Base-by-base conservation (phyloP, 352 stramenopile genomes). In the Globisporangium nodosum region DNA sequence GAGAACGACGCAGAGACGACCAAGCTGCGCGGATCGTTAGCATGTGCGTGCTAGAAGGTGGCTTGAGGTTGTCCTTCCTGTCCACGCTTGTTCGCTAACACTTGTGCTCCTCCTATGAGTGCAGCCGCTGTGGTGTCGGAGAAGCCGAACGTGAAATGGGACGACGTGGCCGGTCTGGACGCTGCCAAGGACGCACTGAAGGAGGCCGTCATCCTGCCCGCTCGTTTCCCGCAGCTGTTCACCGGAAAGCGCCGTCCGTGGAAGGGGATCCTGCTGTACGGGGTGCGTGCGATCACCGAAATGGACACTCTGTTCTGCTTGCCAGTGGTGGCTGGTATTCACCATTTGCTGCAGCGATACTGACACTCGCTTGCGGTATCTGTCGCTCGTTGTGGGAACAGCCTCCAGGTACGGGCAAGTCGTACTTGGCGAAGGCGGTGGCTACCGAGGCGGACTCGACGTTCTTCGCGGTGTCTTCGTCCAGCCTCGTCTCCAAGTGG, bases 381-480 rank as follows among this genome's bases (percentile, higher is more conserved):
- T 47, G 5, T 27, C 35, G 4, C 0, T 3, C 11, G 12, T 37
- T 16, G 21, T 20, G n/a, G 33, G 27, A 31, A 42, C 21, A 94
- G 85, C 85, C 88, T 15, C 80, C 87, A 24, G 87, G 87, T 58
- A 96, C 87, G 5, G 94, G 95, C 70, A 99, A 99, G 74, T 98
- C 93, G 43, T 98, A 97, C 61, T 73, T 98, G 33, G 96, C 95
- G 3, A 98, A 98, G 58, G 97, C 97, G 2, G 97, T 99, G 1
- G 97, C 97, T n/a, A 99, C 97, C 0, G 97, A 99, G 75, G 94
- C 96, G 11, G 96, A 99, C 62, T 96, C 92, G 37, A 98, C 92
- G 0, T 99, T 99, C 66, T 99, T 99, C 68, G 88, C 94, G 9
- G 95, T 99, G 1, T 98, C 92, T 27, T 98, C 96, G n/a, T 96